Base-by-base conservation (phyloP, 2,329 filamentous ascomycete genomes). In the Fusarium guadeloupense region DNA sequence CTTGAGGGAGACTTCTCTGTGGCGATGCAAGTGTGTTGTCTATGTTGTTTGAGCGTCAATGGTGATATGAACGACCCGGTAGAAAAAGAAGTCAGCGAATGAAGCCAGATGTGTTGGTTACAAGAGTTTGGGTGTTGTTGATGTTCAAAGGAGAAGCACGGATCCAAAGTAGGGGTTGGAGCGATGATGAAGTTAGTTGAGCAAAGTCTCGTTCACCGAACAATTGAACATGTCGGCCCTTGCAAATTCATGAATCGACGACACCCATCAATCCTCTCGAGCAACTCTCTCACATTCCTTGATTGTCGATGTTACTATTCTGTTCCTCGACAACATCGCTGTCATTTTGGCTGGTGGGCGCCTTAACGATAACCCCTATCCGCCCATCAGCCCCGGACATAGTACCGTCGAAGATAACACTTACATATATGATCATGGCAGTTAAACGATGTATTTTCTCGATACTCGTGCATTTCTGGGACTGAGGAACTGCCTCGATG, bases 361-460 rank as follows among this genome's bases (percentile, higher is more conserved):
- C 23, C 21, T 42, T 41, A 42, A 10, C 30, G 5, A 6, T 9
- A 31, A 13, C 47, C 56, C 56, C 56, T 59, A 54, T 59, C 28
- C n/a, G 13, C 10, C 6, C 37, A 25, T 17, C 21, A 34, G 19
- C 20, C 26, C 13, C n/a, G n/a, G 7, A 28, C 26, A 8, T 6
- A 9, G 23, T 5, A 39, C 10, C 17, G 9, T 16, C 9, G 20
- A 17, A 12, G 3, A 31, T 34, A 21, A 33, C 9, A 3, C 8
- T 42, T 47, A 16, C 31, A 3, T 3, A n/a, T 1, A 2, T n/a
- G 31, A 1, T 3, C 9, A 2, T 3, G 9, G 14, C 14, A 31
- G 10, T 13, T 31, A 25, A 4, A 25, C n/a, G n/a, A n/a, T n/a
- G n/a, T n/a, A n/a, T n/a, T 25, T 4, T 25, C 23, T 9, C 4